Evolutionary conservation across 345 rosid genomes (phyloP).

Genomic region (Populus simonii): DNA sequence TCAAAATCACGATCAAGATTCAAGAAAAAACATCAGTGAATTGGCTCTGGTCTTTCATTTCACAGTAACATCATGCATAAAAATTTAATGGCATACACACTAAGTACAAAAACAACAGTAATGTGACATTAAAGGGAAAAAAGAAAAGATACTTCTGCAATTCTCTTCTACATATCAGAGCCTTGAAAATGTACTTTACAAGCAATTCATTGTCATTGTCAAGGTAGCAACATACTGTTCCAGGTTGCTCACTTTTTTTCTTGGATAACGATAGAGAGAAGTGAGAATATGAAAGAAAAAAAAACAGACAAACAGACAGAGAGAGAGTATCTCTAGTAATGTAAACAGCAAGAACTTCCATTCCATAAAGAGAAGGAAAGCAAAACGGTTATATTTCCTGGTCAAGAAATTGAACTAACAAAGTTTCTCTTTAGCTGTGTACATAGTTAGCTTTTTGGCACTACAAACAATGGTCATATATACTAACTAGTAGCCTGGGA

Average conservation of each 20-base stretch:
- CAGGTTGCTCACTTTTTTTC: not conserved
- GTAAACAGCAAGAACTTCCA: not conserved
- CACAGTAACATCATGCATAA: not conserved
- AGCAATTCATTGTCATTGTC: not conserved
- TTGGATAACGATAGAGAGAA: not conserved
- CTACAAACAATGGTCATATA: constrained; percentile 1
- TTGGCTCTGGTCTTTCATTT: not conserved
- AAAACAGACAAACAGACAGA: not conserved
- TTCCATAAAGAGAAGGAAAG: not conserved
- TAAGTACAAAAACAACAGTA: not conserved
- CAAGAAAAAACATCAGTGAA: not conserved
- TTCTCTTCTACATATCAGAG: not conserved
- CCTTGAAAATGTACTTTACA: not conserved
- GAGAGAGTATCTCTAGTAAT: not conserved
- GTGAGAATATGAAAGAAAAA: not conserved
- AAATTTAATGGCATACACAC: not conserved
- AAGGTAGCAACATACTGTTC: not conserved
- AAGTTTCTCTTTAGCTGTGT: not conserved
- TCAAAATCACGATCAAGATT: not conserved
- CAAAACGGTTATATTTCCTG: not conserved
- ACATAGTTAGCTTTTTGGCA: not conserved
- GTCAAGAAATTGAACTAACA: not conserved
- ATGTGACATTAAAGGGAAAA: not conserved
- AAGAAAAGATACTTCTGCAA: not conserved
- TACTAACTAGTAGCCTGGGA: constrained; percentile 58